Base-by-base conservation (phyloP, 139 green algal species). In the Chlorella ohadii region DNA sequence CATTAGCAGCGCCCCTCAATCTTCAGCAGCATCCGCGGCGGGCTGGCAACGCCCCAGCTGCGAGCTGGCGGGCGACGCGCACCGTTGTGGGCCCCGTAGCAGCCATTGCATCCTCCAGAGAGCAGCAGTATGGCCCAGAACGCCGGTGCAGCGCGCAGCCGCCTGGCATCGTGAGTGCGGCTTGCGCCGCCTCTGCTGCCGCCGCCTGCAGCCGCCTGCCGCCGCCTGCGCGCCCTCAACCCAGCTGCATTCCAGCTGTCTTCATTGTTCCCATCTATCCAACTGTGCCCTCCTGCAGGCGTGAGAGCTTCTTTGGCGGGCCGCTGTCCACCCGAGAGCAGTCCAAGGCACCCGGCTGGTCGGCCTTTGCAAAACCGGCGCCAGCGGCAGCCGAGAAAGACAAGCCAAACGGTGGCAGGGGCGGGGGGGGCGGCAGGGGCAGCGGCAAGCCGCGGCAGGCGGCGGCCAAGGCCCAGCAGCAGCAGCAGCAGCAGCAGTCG, bases 231-330 rank as follows among this genome's bases (percentile, higher is more conserved):
- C 51, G 2, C 11, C 51, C 51, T 59, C 51, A 59, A 59, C 51
- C 51, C 51, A 59, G 51, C 51, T n/a, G n/a, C n/a, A n/a, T n/a
- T n/a, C n/a, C n/a, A n/a, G n/a, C n/a, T n/a, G n/a, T n/a, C n/a
- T n/a, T n/a, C 51, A 22, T 59, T 13, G 51, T 28, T 17, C 7
- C 0, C 72, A 28, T 17, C 72, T 28, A 33, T 16, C 47, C 27
- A 17, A 31, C 31, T 27, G 47, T 44, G 17, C 39, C 17, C 67
- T 22, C 19, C 33, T 51, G 76, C 76, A 88, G 84, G 3, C 75
- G 84, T 12, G 59, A 80, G 59, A 84, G 76, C 2, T 84, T 88
- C 59, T 88, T 88, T 28, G 84, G 83, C 16, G 84, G 84, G 12
- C 78, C 84, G 0, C 16, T 88, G 1, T 81, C 64, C 59, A 88